Conservation (phyloP, 2,329 filamentous ascomycete genomes). For the Phaeosphaeria sp. region DNA sequence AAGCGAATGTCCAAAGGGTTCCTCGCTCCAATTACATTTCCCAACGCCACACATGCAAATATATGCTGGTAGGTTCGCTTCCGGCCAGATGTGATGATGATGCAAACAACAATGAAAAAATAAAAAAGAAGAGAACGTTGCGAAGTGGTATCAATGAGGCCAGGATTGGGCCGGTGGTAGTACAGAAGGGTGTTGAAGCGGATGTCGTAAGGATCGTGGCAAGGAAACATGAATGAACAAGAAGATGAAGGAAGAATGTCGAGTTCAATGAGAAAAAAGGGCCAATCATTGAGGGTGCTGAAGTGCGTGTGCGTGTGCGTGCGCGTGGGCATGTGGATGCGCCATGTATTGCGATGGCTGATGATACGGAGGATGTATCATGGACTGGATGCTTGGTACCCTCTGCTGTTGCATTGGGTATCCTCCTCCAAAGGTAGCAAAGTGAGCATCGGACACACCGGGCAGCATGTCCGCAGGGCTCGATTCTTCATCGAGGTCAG, state of each 20-base stretch:
- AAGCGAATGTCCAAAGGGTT: slow-evolving; percentile 25
- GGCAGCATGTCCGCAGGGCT: slow-evolving; percentile 36
- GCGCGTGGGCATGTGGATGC: no score
- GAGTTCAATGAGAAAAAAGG: slow-evolving; percentile 13
- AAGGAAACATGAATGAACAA: slow-evolving; percentile 17
- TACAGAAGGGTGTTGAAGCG: slow-evolving; percentile 11
- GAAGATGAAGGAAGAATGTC: slow-evolving; percentile 14
- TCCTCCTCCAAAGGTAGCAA: slow-evolving; percentile 21
- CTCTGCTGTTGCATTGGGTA: slow-evolving; percentile 35
- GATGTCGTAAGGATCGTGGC: slow-evolving; percentile 24
- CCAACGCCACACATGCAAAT: slow-evolving; percentile 15
- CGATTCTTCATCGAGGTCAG: slow-evolving; percentile 56
- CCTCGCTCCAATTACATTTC: slow-evolving; percentile 22
- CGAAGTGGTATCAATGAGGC: slow-evolving; percentile 4
- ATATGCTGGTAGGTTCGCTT: background rate
- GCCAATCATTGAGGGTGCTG: slow-evolving; percentile 20
- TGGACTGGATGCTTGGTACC: slow-evolving; percentile 50
- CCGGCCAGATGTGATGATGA: background rate
- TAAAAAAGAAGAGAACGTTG: background rate
- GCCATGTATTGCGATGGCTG: slow-evolving; percentile 6
- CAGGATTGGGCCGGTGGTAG: slow-evolving; percentile 10
- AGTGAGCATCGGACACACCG: slow-evolving; percentile 28
- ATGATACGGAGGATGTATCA: slow-evolving; percentile 34
- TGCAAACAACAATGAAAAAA: background rate
- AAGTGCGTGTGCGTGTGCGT: slow-evolving; percentile 7